Base-by-base conservation (phyloP, 495 filamentous ascomycete genomes). In the Aspergillus indologenus region DNA sequence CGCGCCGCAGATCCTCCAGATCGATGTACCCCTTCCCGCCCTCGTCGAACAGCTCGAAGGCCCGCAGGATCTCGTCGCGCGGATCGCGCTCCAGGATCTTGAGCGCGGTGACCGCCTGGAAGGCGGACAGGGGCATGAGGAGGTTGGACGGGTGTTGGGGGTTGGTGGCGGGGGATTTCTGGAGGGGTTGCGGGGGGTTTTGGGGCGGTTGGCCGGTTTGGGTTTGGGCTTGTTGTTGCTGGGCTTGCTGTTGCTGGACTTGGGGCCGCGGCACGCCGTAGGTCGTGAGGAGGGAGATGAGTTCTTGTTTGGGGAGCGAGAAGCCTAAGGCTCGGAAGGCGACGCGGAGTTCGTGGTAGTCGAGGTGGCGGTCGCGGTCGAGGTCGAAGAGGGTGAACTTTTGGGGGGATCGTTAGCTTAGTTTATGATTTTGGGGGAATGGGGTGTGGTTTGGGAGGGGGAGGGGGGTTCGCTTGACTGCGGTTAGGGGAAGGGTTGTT, bases 331-430 rank as follows among this genome's bases (percentile, higher is more conserved):
- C 93, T 76, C 95, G 94, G 70, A 97, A 90, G 59, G 94, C 91
- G 79, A 97, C 95, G 78, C 94, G 92, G 71, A 98, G 90, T 73
- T 98, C 93, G 73, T 96, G 92, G 84, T 96, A 97, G 74, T 96
- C 92, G 63, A 98, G 91, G 65, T 89, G 83, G 53, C 85, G 82
- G 79, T 98, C 92, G 75, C 93, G 92, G 82, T 98, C 94, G 58
- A 96, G 89, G 74, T 98, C 93, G 79, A 98, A 98, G 70, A 98
- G 89, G 55, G 85, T 86, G 77, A 98, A 97, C 92, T 97, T 59
- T 63, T 24, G n/a, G 17, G 31, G n/a, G 17, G 7, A 18, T 42
- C 42, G 51, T 70, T 65, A 61, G 63, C n/a, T 56, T 19, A n/a
- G 24, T 26, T 2, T 29, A 17, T 46, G 18, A 11, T 60, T 20